Evolutionary conservation across 257 asterid genomes (phyloP).

Genomic region (Solanum bukasovii): DNA sequence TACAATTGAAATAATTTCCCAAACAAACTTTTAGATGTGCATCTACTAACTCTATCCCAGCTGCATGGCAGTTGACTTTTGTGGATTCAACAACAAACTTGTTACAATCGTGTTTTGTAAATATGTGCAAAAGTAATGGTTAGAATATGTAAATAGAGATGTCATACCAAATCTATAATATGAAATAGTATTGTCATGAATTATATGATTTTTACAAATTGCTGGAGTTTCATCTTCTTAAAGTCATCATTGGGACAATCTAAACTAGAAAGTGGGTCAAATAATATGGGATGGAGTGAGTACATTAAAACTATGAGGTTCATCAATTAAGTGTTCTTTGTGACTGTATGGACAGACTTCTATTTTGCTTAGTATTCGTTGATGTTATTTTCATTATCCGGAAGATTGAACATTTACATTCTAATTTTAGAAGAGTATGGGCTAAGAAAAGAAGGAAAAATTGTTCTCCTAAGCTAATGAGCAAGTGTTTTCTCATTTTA

Average conservation of each 20-base stretch:
- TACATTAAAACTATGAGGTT: background rate
- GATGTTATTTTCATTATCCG: background rate
- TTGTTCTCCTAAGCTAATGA: background rate
- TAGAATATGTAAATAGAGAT: background rate
- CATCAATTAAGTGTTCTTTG: background rate
- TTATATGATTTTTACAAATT: background rate
- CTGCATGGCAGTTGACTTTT: background rate
- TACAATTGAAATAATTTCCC: background rate
- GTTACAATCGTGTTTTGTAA: background rate
- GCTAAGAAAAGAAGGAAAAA: background rate
- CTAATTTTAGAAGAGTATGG: background rate
- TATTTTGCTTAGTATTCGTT: background rate
- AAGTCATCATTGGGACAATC: background rate
- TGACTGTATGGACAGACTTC: background rate
- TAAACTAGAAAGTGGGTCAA: background rate
- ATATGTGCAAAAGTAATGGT: background rate
- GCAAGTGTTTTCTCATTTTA: background rate
- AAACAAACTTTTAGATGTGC: background rate
- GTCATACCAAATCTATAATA: background rate
- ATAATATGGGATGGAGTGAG: background rate
- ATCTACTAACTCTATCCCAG: background rate
- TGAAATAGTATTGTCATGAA: background rate
- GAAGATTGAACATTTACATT: background rate
- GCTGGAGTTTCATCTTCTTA: background rate
- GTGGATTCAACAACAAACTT: background rate